phyloP scores from a whole-genome alignment of 1,139 yeast species.

The Yamadazyma jaroonii region DNA sequence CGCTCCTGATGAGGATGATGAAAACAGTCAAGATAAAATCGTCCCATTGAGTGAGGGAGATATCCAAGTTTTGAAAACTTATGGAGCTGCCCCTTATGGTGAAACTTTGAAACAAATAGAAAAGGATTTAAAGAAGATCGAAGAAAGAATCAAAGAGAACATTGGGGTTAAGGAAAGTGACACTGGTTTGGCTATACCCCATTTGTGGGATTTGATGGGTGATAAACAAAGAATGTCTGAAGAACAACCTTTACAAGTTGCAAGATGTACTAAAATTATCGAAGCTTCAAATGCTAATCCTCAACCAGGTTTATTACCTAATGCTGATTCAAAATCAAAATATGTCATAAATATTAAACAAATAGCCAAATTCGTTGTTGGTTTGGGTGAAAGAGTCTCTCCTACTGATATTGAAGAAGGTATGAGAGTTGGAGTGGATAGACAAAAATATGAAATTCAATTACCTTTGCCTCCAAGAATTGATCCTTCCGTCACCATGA shows the following conservation, averaged over 20 bases:
- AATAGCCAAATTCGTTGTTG: slow-evolving; percentile 96
- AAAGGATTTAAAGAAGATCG: slow-evolving; percentile 79
- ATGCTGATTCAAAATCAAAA: slow-evolving; percentile 81
- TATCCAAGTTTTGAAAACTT: slow-evolving; percentile 92
- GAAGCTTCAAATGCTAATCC: slow-evolving; percentile 49
- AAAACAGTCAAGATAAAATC: slow-evolving; percentile 64
- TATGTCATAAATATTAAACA: slow-evolving; percentile 96
- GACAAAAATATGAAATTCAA: slow-evolving; percentile 95
- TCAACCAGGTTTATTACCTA: slow-evolving; percentile 37
- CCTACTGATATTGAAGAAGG: slow-evolving; percentile 99
- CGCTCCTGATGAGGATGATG: slow-evolving; percentile 74
- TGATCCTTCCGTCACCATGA: slow-evolving; percentile 98
- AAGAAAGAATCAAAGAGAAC: slow-evolving; percentile 85
- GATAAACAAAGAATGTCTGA: slow-evolving; percentile 91
- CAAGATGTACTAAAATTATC: slow-evolving; percentile 96
- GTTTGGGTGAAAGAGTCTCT: slow-evolving; percentile 91
- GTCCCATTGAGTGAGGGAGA: slow-evolving; percentile 93
- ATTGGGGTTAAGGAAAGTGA: slow-evolving; percentile 93
- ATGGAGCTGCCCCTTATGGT: slow-evolving; percentile 97
- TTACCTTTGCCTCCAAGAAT: slow-evolving; percentile 96
- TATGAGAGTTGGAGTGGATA: slow-evolving; percentile 98
- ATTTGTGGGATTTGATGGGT: slow-evolving; percentile 95
- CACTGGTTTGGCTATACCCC: slow-evolving; percentile 94
- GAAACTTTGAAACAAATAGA: slow-evolving; percentile 75
- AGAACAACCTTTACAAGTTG: slow-evolving; percentile 96